Conservation (phyloP, 352 stramenopile genomes). For the Aphanomyces euteiches region DNA sequence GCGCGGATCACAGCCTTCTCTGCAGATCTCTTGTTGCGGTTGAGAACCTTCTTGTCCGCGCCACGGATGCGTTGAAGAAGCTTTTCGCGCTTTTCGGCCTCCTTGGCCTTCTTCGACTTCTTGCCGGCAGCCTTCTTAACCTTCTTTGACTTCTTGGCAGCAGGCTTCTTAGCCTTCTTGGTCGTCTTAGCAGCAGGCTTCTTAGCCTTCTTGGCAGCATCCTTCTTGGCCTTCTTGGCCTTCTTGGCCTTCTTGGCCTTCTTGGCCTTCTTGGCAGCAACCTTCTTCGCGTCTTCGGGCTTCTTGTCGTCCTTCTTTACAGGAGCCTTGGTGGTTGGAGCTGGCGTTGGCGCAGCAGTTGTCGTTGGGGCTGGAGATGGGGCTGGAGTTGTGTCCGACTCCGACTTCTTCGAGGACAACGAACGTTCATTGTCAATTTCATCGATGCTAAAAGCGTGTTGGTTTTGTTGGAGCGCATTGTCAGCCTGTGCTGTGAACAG, state of each 20-base stretch:
- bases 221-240: not conserved
- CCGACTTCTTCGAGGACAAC: slow-evolving; percentile 53
- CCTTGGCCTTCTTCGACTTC: not conserved
- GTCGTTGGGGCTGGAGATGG: not conserved
- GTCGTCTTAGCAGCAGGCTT: not conserved
- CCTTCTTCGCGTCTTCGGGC: not conserved
- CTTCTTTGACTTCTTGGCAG: not conserved
- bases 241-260: not conserved
- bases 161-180: not conserved
- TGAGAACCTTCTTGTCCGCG: not conserved
- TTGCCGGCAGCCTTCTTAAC: not conserved
- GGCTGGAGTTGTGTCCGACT: not conserved
- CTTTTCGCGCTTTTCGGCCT: not conserved
- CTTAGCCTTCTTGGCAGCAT: not conserved
- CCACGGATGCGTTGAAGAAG: not conserved
- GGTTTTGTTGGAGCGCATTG: not conserved
- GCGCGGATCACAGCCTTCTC: not conserved
- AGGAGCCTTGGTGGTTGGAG: not conserved
- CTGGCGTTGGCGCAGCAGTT: not conserved
- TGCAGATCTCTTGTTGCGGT: not conserved
- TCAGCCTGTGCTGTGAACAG: not conserved
- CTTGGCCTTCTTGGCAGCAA: not conserved
- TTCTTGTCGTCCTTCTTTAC: not conserved
- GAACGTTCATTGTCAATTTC: slow-evolving; percentile 92
- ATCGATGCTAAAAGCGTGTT: slow-evolving; percentile 42